These are phyloP conservation scores for Tolypocladium nubicola DNA, from an alignment of 2,329 filamentous ascomycete genomes.

Conservation along the genomic window DNA sequence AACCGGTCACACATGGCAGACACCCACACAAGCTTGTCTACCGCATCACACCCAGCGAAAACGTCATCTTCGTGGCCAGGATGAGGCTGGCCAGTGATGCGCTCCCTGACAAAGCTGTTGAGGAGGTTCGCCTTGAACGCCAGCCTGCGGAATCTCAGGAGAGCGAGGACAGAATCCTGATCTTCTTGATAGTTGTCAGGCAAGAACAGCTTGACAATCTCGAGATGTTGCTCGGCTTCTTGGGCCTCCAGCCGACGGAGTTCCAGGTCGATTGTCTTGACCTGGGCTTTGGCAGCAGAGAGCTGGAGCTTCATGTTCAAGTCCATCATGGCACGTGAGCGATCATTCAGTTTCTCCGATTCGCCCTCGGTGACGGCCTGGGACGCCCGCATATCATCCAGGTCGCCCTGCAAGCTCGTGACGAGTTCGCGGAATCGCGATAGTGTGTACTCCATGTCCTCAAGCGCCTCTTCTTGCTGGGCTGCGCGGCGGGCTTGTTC, in stretches of 20 bases:
- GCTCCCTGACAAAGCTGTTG: slow-evolving; percentile 68
- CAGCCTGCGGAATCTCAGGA: slow-evolving; percentile 79
- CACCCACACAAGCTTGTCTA: slow-evolving; percentile 81
- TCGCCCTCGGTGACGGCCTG: slow-evolving; percentile 89
- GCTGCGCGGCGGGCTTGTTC: slow-evolving; percentile 65
- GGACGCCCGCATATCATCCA: slow-evolving; percentile 86
- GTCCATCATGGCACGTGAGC: slow-evolving; percentile 91
- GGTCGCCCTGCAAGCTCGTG: slow-evolving; percentile 69
- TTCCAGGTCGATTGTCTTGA: slow-evolving; percentile 90
- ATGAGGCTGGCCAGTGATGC: slow-evolving; percentile 56
- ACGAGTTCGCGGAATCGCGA: slow-evolving; percentile 84
- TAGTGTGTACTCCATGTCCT: slow-evolving; percentile 85
- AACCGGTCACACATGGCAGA: slow-evolving; percentile 76
- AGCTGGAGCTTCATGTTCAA: slow-evolving; percentile 89
- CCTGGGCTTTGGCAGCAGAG: slow-evolving; percentile 81
- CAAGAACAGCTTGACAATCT: slow-evolving; percentile 80
- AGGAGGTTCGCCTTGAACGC: slow-evolving; percentile 79
- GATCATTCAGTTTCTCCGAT: slow-evolving; percentile 78
- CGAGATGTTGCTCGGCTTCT: slow-evolving; percentile 78
- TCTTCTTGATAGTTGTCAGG: slow-evolving; percentile 75
- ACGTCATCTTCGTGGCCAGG: slow-evolving; percentile 65
- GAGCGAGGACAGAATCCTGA: slow-evolving; percentile 74
- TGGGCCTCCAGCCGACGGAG: slow-evolving; percentile 77
- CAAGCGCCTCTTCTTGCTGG: slow-evolving; percentile 69
- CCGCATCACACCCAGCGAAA: slow-evolving; percentile 68